Base-by-base conservation (phyloP, 2,329 filamentous ascomycete species). In the Fusarium nodosum region DNA sequence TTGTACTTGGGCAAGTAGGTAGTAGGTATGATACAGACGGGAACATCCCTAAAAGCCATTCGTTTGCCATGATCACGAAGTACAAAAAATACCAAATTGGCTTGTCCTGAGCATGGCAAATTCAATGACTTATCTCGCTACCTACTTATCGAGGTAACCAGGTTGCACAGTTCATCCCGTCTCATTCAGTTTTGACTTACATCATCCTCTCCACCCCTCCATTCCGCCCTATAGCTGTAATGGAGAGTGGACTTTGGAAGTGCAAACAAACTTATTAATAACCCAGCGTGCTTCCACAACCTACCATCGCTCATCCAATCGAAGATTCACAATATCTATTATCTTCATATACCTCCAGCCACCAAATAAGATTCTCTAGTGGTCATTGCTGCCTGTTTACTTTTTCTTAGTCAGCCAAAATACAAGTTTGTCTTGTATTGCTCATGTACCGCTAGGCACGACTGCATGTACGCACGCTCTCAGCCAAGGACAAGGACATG, bases 161-260 rank as follows among this genome's bases (percentile, higher is more conserved):
- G 41, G 42, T 50, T 33, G 47, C 16, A 52, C 46, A 47, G 38
- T 62, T 62, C 47, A 46, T 56, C 46, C 36, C 34, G 24, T 52
- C 48, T 52, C n/a, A 41, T 31, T 44, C 58, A 64, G 28, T 38
- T 45, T 51, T 26, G 34, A 64, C 61, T 66, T 66, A 66, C 56
- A 61, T 52, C 56, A 66, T 66, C 16, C 56, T 36, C 15, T 44
- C 44, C 36, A 54, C 47, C 60, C 58, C 57, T 56, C 58, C 48
- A 61, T 60, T 62, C 52, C 58, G 59, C 61, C 52, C 60, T 64
- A 64, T 39, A 33, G 31, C 56, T 22, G 41, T 33, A n/a, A 55
- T 13, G n/a, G 33, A 61, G 41, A 46, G 22, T 46, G 18, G 59
- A 36, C 60, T 48, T 28, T 52, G 36, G 33, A 16, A 16, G 33